Base-by-base conservation (phyloP, 495 filamentous ascomycete species). In the Lichina pygmaea region DNA sequence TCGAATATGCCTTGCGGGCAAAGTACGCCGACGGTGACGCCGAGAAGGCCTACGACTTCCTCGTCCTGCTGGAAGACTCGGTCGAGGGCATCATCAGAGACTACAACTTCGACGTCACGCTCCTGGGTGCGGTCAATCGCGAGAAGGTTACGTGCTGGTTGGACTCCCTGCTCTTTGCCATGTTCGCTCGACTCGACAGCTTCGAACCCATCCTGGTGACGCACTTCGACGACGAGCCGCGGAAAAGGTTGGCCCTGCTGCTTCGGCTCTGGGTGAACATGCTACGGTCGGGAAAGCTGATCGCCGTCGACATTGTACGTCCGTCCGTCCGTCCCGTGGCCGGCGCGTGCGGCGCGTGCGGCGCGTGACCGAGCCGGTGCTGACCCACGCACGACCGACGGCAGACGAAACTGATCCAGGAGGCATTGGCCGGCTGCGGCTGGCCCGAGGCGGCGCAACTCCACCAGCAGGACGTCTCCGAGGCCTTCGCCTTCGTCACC, bases 401-500 rank as follows among this genome's bases (percentile, higher is more conserved):
- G 8, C 53, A 93, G 84, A 91, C 82, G 11, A 66, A 76, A 54
- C 70, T 82, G 49, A 64, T 97, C 12, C 86, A 93, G 58, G 70
- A 82, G 15, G 65, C 84, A 2, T 60, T 97, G 10, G 73, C 78
- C n/a, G 74, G 72, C 33, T 93, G 86, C 58, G 89, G 89, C 17
- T 97, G 89, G 89, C 64, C 70, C 54, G 86, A 92, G 42, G 86
- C 86, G 34, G 67, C 68, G 12, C 61, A 67, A 39, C 53, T 81
- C 31, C 66, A 70, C 46, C 89, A 97, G 57, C 89, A 97, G 54
- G 89, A 97, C 59, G 76, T 78, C 2, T 94, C 89, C 0, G 89
- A 97, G 57, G 86, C 86, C 2, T 97, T 94, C 56, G 78, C 75
- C 0, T 93, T 93, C 59, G 82, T 97, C 44, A 92, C 86, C 3